Conservation (phyloP, 352 stramenopile genomes). For the Phytophthora foliorum region DNA sequence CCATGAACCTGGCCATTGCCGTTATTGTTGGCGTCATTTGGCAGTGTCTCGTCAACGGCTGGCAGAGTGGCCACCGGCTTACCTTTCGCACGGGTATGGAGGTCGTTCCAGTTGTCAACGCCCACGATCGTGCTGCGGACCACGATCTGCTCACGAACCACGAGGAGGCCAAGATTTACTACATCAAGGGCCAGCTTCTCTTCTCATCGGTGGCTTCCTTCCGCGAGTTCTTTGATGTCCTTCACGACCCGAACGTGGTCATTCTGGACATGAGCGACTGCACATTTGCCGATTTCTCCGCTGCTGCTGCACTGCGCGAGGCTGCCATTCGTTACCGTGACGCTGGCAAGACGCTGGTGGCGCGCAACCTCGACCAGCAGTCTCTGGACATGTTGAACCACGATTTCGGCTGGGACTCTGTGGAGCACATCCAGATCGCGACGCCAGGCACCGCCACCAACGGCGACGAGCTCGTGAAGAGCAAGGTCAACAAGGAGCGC, state of each 20-base stretch:
- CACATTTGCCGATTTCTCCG: slow-evolving; percentile 88
- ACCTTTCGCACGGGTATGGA: slow-evolving; percentile 47
- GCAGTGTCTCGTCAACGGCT: slow-evolving; percentile 85
- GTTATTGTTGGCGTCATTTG: slow-evolving; percentile 89
- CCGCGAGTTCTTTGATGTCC: slow-evolving; percentile 79
- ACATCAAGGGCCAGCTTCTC: slow-evolving; percentile 76
- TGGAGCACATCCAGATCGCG: slow-evolving; percentile 48
- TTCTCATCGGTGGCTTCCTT: slow-evolving; percentile 86
- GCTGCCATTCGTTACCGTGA: slow-evolving; percentile 75
- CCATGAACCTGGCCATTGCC: slow-evolving; percentile 90
- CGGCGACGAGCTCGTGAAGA: slow-evolving; percentile 33
- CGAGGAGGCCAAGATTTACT: slow-evolving; percentile 75
- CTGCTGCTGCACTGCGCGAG: slow-evolving; percentile 82
- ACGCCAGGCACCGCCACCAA: slow-evolving; percentile 22
- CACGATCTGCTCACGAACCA: slow-evolving; percentile 45
- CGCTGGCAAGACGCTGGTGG: slow-evolving; percentile 76
- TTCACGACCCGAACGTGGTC: slow-evolving; percentile 68
- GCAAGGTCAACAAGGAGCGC: slow-evolving; percentile 36
- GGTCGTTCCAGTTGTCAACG: slow-evolving; percentile 41
- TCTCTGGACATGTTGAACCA: slow-evolving; percentile 66
- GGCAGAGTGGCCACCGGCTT: slow-evolving; percentile 72
- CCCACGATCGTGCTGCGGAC: slow-evolving; percentile 33
- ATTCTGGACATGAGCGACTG: slow-evolving; percentile 83
- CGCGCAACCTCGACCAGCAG: slow-evolving; percentile 68
- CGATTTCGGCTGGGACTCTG: slow-evolving; percentile 62